These are phyloP conservation scores for Ceratobasidium sp. DNA, from an alignment of 1,284 basidiomycete genomes.

Conservation along the genomic window DNA sequence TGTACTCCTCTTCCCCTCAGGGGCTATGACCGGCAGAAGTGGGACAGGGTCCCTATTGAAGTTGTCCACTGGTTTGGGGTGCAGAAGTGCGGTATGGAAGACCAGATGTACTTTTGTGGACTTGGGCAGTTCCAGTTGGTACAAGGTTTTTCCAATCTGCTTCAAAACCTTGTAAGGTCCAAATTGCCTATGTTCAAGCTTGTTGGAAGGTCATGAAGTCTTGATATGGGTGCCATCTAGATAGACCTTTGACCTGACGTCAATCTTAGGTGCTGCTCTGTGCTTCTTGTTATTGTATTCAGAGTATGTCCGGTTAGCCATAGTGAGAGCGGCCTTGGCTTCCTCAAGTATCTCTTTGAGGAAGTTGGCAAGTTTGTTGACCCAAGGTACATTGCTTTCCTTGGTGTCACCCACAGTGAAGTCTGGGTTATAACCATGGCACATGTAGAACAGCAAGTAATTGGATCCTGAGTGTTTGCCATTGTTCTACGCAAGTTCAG, in stretches of 20 bases:
- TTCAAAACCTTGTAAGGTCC: slow-evolving; percentile 52
- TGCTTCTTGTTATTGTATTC: slow-evolving; percentile 4
- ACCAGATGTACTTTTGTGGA: no score
- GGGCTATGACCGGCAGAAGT: no score
- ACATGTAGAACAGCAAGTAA: neutral
- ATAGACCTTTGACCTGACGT: slow-evolving; percentile 52
- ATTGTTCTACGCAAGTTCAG: slow-evolving; percentile 48
- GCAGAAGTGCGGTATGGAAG: no score
- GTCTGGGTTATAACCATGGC: slow-evolving; percentile 26
- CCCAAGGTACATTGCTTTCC: slow-evolving; percentile 13
- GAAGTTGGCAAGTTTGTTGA: neutral
- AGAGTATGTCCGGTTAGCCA: slow-evolving; percentile 5
- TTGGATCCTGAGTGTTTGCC: slow-evolving; percentile 24
- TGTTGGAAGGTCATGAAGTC: slow-evolving; percentile 52
- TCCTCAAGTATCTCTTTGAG: slow-evolving; percentile 4
- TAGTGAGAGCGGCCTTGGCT: slow-evolving; percentile 11
- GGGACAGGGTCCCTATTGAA: no score
- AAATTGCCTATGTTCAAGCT: slow-evolving; percentile 50
- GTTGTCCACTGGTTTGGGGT: no score
- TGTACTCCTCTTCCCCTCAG: no score
- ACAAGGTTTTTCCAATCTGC: slow-evolving; percentile 45
- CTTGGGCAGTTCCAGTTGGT: slow-evolving; percentile 12
- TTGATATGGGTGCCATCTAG: slow-evolving; percentile 52
- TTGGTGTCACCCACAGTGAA: slow-evolving; percentile 21
- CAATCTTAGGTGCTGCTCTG: slow-evolving; percentile 7